phyloP scores from a whole-genome alignment of 208 protist genomes.

The Porcisia hertigi region DNA sequence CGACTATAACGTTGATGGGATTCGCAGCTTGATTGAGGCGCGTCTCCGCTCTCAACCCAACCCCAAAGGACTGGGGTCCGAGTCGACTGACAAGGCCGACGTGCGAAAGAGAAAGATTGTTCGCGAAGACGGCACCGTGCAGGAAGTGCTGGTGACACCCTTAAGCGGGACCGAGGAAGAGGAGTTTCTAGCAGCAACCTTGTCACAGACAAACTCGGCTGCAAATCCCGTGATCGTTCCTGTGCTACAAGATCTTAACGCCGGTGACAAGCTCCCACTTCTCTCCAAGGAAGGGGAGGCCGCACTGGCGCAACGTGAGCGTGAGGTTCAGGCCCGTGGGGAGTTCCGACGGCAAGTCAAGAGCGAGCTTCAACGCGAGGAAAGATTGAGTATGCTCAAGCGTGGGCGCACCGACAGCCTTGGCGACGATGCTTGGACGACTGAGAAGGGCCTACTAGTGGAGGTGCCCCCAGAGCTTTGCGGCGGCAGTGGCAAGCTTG shows the following conservation, averaged over 20 bases:
- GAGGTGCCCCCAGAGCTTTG: slow-evolving; percentile 13
- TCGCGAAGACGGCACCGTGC: slow-evolving; percentile 52
- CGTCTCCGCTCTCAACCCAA: slow-evolving; percentile 5
- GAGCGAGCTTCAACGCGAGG: slow-evolving; percentile 26
- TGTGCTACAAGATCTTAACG: slow-evolving; percentile 38
- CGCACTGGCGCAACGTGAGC: slow-evolving; percentile 38
- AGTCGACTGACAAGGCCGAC: slow-evolving; percentile 12
- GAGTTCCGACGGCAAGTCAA: slow-evolving; percentile 24
- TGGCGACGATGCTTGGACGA: background rate
- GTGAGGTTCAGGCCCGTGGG: slow-evolving; percentile 22
- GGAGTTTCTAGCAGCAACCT: slow-evolving; percentile 27
- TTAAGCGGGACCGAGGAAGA: slow-evolving; percentile 38
- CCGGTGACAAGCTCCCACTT: slow-evolving; percentile 55
- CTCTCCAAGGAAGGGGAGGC: slow-evolving; percentile 41
- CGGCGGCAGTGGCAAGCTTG: slow-evolving; percentile 11
- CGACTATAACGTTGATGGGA: slow-evolving; percentile 63
- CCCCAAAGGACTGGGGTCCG: slow-evolving; percentile 1
- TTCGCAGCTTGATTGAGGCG: slow-evolving; percentile 35
- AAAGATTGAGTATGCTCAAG: slow-evolving; percentile 18
- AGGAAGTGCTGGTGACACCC: slow-evolving; percentile 52
- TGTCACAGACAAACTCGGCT: background rate
- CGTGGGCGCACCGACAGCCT: slow-evolving; percentile 8
- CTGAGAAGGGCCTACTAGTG: background rate
- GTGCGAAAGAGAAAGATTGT: slow-evolving; percentile 48
- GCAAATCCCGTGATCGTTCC: slow-evolving; percentile 39